Conservation (phyloP, 2,329 filamentous ascomycete genomes). For the Colletotrichum phormii region DNA sequence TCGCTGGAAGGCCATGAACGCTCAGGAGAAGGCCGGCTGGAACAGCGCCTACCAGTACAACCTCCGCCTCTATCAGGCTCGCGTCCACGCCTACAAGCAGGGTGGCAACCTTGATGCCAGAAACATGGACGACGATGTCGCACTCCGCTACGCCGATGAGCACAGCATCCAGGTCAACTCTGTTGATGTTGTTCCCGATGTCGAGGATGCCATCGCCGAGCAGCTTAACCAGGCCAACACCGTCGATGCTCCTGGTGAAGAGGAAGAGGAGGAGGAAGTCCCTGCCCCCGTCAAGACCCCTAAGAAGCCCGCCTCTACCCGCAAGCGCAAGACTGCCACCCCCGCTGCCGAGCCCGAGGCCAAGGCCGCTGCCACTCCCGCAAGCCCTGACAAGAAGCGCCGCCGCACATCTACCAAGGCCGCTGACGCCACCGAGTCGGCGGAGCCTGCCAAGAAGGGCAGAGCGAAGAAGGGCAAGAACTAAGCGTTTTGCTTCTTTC, state of each 20-base stretch:
- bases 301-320: slow-evolving; percentile 63
- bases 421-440: slow-evolving; percentile 56
- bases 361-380: slow-evolving; percentile 54
- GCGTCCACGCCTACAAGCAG: slow-evolving; percentile 73
- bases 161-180: slow-evolving; percentile 66
- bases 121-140: slow-evolving; percentile 71
- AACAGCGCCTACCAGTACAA: slow-evolving; percentile 77
- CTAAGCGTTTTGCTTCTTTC: slow-evolving; percentile 22
- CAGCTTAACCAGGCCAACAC: slow-evolving; percentile 63
- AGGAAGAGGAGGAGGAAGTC: slow-evolving; percentile 54
- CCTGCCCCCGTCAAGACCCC: slow-evolving; percentile 65
- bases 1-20: slow-evolving; percentile 84
- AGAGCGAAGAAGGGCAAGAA: slow-evolving; percentile 35
- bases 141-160: slow-evolving; percentile 69
- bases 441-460: slow-evolving; percentile 70
- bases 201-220: slow-evolving; percentile 68
- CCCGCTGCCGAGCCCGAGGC: slow-evolving; percentile 55
- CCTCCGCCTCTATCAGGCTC: slow-evolving; percentile 73
- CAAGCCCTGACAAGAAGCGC: slow-evolving; percentile 73
- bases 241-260: slow-evolving; percentile 53
- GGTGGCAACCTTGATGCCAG: slow-evolving; percentile 70
- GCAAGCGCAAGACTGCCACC: slow-evolving; percentile 68
- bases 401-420: slow-evolving; percentile 68
- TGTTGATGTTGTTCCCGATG: slow-evolving; percentile 56
- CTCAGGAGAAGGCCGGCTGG: slow-evolving; percentile 78